Conservation (phyloP, 2,329 filamentous ascomycete species). For the Kalmusia sp. region DNA sequence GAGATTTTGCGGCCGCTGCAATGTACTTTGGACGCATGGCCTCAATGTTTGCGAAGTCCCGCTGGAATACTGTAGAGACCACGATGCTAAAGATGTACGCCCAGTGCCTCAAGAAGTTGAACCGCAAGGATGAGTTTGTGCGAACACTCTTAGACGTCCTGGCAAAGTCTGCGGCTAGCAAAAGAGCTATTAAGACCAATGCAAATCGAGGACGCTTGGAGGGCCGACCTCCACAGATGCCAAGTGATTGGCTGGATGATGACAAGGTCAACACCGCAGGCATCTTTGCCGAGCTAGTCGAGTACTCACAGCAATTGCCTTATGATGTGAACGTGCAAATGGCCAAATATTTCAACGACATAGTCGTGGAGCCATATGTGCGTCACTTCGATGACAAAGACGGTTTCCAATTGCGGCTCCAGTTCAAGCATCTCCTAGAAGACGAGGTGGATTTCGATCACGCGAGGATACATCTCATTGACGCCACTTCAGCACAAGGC, state of each 20-base stretch:
- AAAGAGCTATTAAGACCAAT: slow-evolving; percentile 33
- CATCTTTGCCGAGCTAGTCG: slow-evolving; percentile 53
- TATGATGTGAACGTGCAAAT: slow-evolving; percentile 73
- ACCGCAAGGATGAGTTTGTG: slow-evolving; percentile 80
- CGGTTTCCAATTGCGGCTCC: slow-evolving; percentile 74
- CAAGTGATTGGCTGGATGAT: slow-evolving; percentile 46
- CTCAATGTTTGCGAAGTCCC: slow-evolving; percentile 77
- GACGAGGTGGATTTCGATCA: slow-evolving; percentile 73
- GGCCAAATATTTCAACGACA: slow-evolving; percentile 73
- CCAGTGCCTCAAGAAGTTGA: slow-evolving; percentile 78
- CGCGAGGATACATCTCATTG: slow-evolving; percentile 69
- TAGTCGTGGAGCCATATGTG: slow-evolving; percentile 73
- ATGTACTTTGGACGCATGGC: slow-evolving; percentile 80
- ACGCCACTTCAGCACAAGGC: slow-evolving; percentile 60
- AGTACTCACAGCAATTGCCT: slow-evolving; percentile 57
- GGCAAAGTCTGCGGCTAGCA: slow-evolving; percentile 64
- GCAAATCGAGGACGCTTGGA: slow-evolving; percentile 21
- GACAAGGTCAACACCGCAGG: slow-evolving; percentile 47
- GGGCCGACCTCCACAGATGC: slow-evolving; percentile 9
- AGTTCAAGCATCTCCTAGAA: slow-evolving; percentile 73
- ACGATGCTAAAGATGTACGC: slow-evolving; percentile 88
- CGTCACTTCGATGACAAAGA: slow-evolving; percentile 75
- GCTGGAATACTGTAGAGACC: slow-evolving; percentile 81
- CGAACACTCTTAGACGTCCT: slow-evolving; percentile 77
- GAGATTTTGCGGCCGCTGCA: slow-evolving; percentile 76